Percentiles rank a stretch among this genome's conserved stretches.
phyloP scores from a whole-genome alignment of 257 asterid species.

The Nicotiana noctiflora region DNA sequence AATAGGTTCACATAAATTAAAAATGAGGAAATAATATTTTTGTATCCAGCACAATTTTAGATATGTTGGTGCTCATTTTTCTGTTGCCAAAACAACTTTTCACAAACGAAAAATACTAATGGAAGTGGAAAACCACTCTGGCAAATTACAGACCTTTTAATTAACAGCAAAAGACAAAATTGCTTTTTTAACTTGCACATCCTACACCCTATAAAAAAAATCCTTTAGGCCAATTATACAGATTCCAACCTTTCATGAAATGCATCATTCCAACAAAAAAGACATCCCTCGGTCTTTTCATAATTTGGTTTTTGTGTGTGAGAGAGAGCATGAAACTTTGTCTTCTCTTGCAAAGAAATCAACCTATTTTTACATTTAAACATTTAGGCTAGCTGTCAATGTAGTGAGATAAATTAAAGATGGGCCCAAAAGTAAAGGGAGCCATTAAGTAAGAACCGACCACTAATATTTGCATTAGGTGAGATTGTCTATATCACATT shows the following conservation, averaged over 20 bases:
- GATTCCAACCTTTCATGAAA: slow-evolving; percentile 2
- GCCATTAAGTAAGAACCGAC: too few species aligned
- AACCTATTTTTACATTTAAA: too few species aligned
- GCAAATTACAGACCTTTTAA: neutral
- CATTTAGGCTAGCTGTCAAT: too few species aligned
- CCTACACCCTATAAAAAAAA: neutral
- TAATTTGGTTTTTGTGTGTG: neutral
- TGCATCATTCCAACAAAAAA: neutral
- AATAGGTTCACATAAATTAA: too few species aligned
- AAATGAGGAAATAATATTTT: too few species aligned
- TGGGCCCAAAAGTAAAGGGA: too few species aligned
- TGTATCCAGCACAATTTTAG: too few species aligned
- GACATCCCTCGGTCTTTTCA: neutral
- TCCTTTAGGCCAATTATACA: neutral
- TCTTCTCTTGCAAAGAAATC: neutral
- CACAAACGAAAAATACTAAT: neutral
- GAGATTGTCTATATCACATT: too few species aligned
- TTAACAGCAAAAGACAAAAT: slow-evolving; percentile 1
- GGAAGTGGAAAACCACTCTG: slow-evolving; percentile 1
- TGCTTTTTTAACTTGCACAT: neutral
- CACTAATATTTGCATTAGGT: too few species aligned
- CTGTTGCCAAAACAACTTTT: neutral
- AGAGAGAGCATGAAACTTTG: neutral
- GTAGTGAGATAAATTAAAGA: too few species aligned
- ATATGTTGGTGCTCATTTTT: too few species aligned